These are phyloP conservation scores for Trichoderma sp. DNA, from an alignment of 2,329 filamentous ascomycete species.

Conservation along the genomic window DNA sequence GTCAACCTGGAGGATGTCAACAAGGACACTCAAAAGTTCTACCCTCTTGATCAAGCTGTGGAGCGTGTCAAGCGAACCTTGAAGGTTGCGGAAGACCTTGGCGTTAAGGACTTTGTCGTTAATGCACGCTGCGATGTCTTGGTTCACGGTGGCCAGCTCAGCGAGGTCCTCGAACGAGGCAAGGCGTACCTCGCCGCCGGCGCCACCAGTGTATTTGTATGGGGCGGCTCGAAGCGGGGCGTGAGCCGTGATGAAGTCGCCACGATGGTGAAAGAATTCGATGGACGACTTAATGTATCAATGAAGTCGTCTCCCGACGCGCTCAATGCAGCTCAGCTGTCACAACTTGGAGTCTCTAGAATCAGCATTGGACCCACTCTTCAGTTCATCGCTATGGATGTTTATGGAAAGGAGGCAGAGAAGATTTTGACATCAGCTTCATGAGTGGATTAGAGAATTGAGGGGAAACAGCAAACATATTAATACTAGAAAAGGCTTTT, in stretches of 20 bases:
- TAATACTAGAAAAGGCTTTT: too few relatives aligned
- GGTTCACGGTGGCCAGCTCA: not conserved
- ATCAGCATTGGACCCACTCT: not conserved
- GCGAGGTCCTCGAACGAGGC: not conserved
- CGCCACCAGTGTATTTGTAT: not conserved
- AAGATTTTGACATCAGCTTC: not conserved
- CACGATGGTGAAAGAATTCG: not conserved
- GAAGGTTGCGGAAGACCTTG: not conserved
- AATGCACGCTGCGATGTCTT: not conserved
- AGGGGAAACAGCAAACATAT: not conserved
- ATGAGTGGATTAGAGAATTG: not conserved
- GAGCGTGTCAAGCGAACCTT: not conserved
- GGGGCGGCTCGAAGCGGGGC: not conserved
- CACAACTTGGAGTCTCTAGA: not conserved
- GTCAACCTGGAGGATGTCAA: constrained; percentile 5
- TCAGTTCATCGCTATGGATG: not conserved
- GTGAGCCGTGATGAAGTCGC: not conserved
- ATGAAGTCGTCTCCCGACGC: not conserved
- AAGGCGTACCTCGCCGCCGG: not conserved
- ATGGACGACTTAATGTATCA: not conserved
- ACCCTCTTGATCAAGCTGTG: not conserved
- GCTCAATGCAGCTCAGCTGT: not conserved
- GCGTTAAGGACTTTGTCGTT: not conserved
- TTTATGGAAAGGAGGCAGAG: not conserved
- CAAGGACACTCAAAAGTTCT: constrained; percentile 4